Evolutionary conservation across 495 filamentous ascomycete species (phyloP).

Genomic region (Tuber microsphaerosporum): DNA sequence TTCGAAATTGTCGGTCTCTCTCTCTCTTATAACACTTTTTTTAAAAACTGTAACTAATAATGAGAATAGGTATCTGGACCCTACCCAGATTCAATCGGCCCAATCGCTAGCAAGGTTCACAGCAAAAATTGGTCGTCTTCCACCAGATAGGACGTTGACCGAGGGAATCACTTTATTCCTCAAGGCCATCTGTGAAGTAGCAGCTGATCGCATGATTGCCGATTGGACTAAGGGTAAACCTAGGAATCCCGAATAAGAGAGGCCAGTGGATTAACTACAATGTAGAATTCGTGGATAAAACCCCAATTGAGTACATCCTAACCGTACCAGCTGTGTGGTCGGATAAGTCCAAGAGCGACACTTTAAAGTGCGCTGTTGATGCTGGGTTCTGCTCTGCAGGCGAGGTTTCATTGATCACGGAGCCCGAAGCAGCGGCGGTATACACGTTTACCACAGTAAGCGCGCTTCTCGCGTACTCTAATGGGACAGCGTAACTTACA

Average conservation of each 20-base stretch:
- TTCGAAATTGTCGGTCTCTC: constrained; percentile 25
- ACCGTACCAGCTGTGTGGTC: constrained; percentile 50
- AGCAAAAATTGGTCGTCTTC: neutral
- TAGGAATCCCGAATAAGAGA: neutral
- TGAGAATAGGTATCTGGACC: neutral
- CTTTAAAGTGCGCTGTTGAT: constrained; percentile 56
- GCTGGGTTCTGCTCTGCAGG: constrained; percentile 51
- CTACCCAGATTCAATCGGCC: neutral
- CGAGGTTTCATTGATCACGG: constrained; percentile 44
- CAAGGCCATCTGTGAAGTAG: neutral
- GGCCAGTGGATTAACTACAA: neutral
- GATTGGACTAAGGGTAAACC: neutral
- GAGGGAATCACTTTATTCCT: constrained; percentile 4
- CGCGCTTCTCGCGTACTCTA: neutral
- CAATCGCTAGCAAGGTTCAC: neutral
- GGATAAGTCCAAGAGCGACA: constrained; percentile 61
- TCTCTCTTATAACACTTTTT: neutral
- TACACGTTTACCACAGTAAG: constrained; percentile 20
- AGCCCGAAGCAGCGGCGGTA: constrained; percentile 60
- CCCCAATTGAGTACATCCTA: constrained; percentile 27
- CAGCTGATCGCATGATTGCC: neutral
- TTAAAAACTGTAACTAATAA: neutral
- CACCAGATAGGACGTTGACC: neutral
- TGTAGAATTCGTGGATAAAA: constrained; percentile 20
- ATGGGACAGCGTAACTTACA: neutral